Conservation (phyloP, 192 early-diverging fungal species). For the Neocallimastix lanati region DNA sequence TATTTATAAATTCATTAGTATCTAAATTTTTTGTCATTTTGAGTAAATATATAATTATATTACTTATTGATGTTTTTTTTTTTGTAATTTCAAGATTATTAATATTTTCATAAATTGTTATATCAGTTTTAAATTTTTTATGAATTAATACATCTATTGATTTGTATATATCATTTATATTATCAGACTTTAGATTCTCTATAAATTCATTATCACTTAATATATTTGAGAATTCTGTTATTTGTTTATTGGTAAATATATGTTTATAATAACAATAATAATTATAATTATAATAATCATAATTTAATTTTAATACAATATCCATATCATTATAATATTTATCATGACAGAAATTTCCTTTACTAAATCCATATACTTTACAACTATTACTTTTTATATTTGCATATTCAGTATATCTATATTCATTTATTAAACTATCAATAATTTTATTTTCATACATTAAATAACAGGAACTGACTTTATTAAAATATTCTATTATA, state of each 20-base stretch:
- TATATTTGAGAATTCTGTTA: background rate
- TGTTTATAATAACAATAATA: background rate
- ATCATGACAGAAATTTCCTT: background rate
- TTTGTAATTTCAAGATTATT: background rate
- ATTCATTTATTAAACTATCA: too few species aligned
- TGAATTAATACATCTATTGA: background rate
- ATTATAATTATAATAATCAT: background rate
- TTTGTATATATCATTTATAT: background rate
- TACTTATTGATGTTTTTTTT: background rate
- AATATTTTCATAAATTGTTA: background rate
- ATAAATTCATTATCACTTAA: background rate
- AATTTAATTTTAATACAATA: background rate
- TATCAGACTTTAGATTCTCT: background rate
- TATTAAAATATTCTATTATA: too few species aligned
- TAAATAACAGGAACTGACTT: background rate
- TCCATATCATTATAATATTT: background rate
- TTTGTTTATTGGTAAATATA: background rate
- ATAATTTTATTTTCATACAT: background rate
- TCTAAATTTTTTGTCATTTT: background rate
- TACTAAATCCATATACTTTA: too few species aligned
- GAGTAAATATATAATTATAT: background rate
- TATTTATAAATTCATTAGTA: background rate
- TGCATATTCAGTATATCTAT: too few species aligned
- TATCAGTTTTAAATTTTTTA: background rate
- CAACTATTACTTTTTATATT: too few species aligned